Evolutionary conservation across 2,329 filamentous ascomycete genomes (phyloP).

Genomic region (Pseudocercospora fuligena): DNA sequence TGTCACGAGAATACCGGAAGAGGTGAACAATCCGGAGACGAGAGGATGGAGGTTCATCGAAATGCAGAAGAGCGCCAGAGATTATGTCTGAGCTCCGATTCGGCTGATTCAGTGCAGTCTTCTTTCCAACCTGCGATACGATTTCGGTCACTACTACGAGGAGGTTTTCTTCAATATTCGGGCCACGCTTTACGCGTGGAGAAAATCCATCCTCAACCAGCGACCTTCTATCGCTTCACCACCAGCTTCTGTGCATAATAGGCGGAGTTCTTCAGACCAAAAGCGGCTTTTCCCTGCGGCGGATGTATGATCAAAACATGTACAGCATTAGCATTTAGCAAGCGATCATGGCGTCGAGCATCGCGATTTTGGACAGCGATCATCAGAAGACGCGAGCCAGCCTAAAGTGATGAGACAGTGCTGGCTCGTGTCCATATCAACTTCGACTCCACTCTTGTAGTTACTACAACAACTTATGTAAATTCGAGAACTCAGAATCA

Average conservation of each 20-base stretch:
- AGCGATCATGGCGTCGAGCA: slow-evolving; percentile 8
- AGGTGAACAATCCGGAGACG: slow-evolving; percentile 96
- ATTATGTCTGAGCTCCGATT: slow-evolving; percentile 68
- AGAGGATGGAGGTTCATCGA: slow-evolving; percentile 97
- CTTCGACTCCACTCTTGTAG: slow-evolving; percentile 27
- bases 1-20: slow-evolving; percentile 89
- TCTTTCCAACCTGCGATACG: background rate
- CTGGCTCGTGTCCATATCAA: slow-evolving; percentile 7
- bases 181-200: background rate
- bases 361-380: slow-evolving; percentile 3
- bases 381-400: slow-evolving; percentile 3
- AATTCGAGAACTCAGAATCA: background rate
- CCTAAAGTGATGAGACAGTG: background rate
- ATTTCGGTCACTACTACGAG: background rate
- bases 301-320: slow-evolving; percentile 17
- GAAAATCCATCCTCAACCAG: background rate
- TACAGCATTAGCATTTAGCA: slow-evolving; percentile 22
- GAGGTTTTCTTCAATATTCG: background rate
- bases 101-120: background rate
- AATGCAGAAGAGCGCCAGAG: slow-evolving; percentile 95
- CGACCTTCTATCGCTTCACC: background rate
- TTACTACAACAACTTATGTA: slow-evolving; percentile 18
- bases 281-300: slow-evolving; percentile 11
- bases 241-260: slow-evolving; percentile 24
- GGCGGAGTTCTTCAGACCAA: slow-evolving; percentile 17